phyloP scores from a whole-genome alignment of 495 filamentous ascomycete species.

The Aspergillus nanangensis region DNA sequence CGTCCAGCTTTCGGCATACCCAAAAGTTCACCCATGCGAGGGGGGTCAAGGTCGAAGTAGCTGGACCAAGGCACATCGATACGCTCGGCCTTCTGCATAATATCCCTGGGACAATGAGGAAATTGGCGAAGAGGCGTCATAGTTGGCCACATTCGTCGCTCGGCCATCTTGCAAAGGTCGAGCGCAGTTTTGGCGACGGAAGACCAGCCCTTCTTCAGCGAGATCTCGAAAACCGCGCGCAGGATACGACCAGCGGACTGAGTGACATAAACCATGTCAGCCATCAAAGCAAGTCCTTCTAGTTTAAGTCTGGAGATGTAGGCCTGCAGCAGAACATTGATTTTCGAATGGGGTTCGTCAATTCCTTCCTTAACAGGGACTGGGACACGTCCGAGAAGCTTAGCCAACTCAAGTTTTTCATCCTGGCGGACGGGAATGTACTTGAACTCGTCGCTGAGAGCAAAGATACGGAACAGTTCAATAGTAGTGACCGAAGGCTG shows the following conservation, averaged over 20 bases:
- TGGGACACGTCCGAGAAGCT: slow-evolving; percentile 83
- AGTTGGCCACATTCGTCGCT: slow-evolving; percentile 98
- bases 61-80: slow-evolving; percentile 91
- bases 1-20: slow-evolving; percentile 88
- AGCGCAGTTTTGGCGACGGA: slow-evolving; percentile 89
- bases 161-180: slow-evolving; percentile 97
- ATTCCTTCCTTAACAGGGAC: slow-evolving; percentile 97
- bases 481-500: slow-evolving; percentile 88
- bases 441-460: slow-evolving; percentile 96
- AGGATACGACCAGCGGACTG: slow-evolving; percentile 96
- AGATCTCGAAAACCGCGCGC: slow-evolving; percentile 93
- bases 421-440: slow-evolving; percentile 98
- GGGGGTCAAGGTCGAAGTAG: slow-evolving; percentile 95
- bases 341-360: slow-evolving; percentile 95
- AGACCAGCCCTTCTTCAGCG: slow-evolving; percentile 92
- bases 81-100: slow-evolving; percentile 85
- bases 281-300: slow-evolving; percentile 93
- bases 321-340: slow-evolving; percentile 97
- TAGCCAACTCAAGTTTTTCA: slow-evolving; percentile 93
- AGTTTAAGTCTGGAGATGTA: slow-evolving; percentile 94
- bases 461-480: slow-evolving; percentile 96
- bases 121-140: slow-evolving; percentile 96
- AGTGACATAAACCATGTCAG: slow-evolving; percentile 97
- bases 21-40: slow-evolving; percentile 93
- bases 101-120: slow-evolving; percentile 72